phyloP scores from a whole-genome alignment of 257 asterid genomes.

The Rehmannia glutinosa region DNA sequence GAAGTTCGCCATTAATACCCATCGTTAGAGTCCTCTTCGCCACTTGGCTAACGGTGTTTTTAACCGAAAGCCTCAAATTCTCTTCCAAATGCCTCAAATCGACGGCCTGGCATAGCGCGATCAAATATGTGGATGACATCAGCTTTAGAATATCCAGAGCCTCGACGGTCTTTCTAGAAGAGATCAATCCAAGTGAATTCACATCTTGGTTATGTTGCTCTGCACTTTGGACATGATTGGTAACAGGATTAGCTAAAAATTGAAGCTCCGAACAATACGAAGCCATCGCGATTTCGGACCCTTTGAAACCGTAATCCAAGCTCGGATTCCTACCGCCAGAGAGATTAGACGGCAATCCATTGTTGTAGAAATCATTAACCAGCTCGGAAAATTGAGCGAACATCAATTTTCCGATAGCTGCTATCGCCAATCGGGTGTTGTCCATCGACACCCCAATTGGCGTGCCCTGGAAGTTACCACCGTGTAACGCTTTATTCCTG shows the following conservation, averaged over 20 bases:
- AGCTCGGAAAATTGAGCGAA: conserved; percentile 52
- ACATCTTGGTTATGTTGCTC: conserved; percentile 62
- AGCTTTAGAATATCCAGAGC: conserved; percentile 45
- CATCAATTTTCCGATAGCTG: conserved; percentile 42
- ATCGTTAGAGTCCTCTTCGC: conserved; percentile 41
- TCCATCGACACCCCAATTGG: conserved; percentile 63
- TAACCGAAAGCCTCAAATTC: conserved; percentile 35
- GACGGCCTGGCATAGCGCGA: conserved; percentile 50
- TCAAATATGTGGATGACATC: conserved; percentile 40
- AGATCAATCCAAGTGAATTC: conserved; percentile 48
- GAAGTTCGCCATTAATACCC: conserved; percentile 50
- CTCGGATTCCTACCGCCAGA: conserved; percentile 54
- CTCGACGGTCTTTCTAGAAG: conserved; percentile 43
- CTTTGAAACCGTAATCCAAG: conserved; percentile 52
- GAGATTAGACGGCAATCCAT: conserved; percentile 46
- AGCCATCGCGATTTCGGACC: conserved; percentile 57
- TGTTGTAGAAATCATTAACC: conserved; percentile 52
- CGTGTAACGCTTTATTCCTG: conserved; percentile 48
- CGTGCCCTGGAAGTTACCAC: conserved; percentile 58
- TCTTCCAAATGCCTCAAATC: conserved; percentile 55
- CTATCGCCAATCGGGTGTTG: conserved; percentile 42
- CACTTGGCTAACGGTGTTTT: conserved; percentile 40
- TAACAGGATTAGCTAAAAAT: conserved; percentile 44
- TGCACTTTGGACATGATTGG: conserved; percentile 55
- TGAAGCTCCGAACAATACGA: conserved; percentile 56